Conservation (phyloP, 306 rosid genomes). For the Rosa multiflora region DNA sequence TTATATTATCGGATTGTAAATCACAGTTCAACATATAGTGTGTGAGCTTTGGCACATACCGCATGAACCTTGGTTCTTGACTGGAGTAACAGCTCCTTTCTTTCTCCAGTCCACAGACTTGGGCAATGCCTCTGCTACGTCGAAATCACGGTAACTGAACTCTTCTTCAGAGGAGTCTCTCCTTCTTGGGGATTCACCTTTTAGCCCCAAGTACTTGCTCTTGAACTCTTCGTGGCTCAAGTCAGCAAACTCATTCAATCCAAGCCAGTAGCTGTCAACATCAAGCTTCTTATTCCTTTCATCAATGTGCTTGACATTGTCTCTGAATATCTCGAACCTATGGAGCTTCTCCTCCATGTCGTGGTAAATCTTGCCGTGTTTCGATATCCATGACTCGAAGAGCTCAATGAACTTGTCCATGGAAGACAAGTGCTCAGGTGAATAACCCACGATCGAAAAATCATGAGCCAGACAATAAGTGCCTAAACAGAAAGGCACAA, state of each 20-base stretch:
- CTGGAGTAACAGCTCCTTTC: conserved; percentile 51
- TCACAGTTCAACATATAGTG: not conserved
- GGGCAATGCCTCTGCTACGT: conserved; percentile 32
- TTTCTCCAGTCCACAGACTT: conserved; percentile 55
- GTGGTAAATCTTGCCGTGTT: conserved; percentile 39
- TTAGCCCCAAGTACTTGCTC: conserved; percentile 45
- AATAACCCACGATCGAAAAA: conserved; percentile 45
- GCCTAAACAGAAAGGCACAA: conserved; percentile 25
- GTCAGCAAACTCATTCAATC: conserved; percentile 53
- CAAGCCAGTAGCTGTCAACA: conserved; percentile 48
- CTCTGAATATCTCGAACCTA: conserved; percentile 44
- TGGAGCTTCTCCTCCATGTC: conserved; percentile 47
- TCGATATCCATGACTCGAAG: conserved; percentile 44
- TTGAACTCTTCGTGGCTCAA: conserved; percentile 55
- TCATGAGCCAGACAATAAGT: conserved; percentile 30
- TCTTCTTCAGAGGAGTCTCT: conserved; percentile 21
- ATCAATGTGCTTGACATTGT: conserved; percentile 53
- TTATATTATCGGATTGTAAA: not conserved
- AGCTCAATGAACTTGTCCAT: conserved; percentile 41
- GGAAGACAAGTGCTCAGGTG: conserved; percentile 44
- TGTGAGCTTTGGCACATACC: conserved; percentile 29
- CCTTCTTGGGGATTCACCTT: conserved; percentile 22
- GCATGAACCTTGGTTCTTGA: conserved; percentile 55
- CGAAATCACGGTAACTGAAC: conserved; percentile 34
- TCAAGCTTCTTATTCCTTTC: conserved; percentile 42